These are phyloP conservation scores for Colletotrichum camelliae DNA, from an alignment of 2,329 filamentous ascomycete genomes.

Conservation along the genomic window DNA sequence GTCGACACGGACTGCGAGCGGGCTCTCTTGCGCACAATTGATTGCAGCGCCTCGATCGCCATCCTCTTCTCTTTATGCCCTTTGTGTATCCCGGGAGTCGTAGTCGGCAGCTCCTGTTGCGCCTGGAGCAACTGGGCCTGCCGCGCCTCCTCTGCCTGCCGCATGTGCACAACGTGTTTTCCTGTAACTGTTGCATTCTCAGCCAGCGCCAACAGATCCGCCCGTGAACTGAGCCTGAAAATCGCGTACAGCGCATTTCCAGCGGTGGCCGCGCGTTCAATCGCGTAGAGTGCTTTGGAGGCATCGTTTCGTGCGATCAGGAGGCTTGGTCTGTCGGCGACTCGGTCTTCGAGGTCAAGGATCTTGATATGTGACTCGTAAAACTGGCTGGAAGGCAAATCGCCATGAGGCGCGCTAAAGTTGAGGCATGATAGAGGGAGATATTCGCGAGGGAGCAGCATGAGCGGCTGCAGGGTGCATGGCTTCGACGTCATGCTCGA, in stretches of 20 bases:
- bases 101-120: constrained; percentile 30
- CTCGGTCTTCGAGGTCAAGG: constrained; percentile 67
- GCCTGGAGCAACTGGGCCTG: not conserved
- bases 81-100: constrained; percentile 51
- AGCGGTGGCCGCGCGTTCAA: constrained; percentile 65
- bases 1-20: constrained; percentile 50
- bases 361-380: constrained; percentile 69
- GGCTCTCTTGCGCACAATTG: constrained; percentile 59
- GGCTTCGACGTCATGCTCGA: constrained; percentile 57
- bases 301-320: constrained; percentile 67
- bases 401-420: constrained; percentile 53
- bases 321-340: constrained; percentile 58
- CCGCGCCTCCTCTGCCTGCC: constrained; percentile 24
- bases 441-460: constrained; percentile 66
- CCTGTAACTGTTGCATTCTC: constrained; percentile 54
- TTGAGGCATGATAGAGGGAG: constrained; percentile 69
- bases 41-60: constrained; percentile 67
- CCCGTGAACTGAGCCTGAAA: constrained; percentile 72
- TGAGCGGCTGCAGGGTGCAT: constrained; percentile 62
- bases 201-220: constrained; percentile 61
- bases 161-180: constrained; percentile 32
- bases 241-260: constrained; percentile 64
- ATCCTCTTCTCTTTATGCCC: constrained; percentile 60
- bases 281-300: constrained; percentile 59
- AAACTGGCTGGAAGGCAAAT: constrained; percentile 57